Evolutionary conservation across 169 alveolate species (phyloP), one percentile per base, ranked within the genome.

Genomic region (Hepatocystis sp.): DNA sequence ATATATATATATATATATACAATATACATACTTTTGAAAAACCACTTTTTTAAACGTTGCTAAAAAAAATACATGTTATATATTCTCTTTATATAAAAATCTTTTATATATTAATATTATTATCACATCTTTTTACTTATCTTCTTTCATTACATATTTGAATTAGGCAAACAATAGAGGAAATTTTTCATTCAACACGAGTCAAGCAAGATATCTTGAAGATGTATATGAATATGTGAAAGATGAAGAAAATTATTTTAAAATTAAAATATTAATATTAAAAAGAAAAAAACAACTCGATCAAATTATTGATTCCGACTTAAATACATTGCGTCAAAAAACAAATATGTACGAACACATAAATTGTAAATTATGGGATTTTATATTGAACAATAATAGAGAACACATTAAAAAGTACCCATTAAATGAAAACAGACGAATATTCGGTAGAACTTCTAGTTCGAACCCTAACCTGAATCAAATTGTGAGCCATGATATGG

Each of bases 211-310:
- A 28, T 10, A n/a, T 30, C 13, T 0, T 36, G 89, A 25, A 28
- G 56, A 63, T 11, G 15, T 47, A 13, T 56, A 81, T 21, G 47
- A 34, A 10, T 39, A 7, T 39, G 49, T 61, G 58, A 27, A 47
- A 61, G 44, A 81, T 61, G 89, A 81, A 61, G 60, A 23, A 19
- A 40, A 63, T 53, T 81, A 81, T 44, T 61, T 61, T 23, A 30
- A 52, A 81, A 81, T 81, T 32, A 81, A 81, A 64, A 47, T 61
- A 23, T 81, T 81, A 81, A 81, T 81, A 36, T 21, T 17, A n/a
- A 52, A 47, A 65, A 81, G 89, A 53, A 81, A 81, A 55, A 46
- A 32, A 28, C 60, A 81, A 49, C 39, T 81, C n/a, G 84, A 61
- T 40, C 13, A 17, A 19, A 30, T 61, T 25, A 15, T 71, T 47